Percentiles rank a stretch among this genome's conserved stretches.
Evolutionary conservation across 495 filamentous ascomycete species (phyloP).

Genomic region (Talaromyces ruber): DNA sequence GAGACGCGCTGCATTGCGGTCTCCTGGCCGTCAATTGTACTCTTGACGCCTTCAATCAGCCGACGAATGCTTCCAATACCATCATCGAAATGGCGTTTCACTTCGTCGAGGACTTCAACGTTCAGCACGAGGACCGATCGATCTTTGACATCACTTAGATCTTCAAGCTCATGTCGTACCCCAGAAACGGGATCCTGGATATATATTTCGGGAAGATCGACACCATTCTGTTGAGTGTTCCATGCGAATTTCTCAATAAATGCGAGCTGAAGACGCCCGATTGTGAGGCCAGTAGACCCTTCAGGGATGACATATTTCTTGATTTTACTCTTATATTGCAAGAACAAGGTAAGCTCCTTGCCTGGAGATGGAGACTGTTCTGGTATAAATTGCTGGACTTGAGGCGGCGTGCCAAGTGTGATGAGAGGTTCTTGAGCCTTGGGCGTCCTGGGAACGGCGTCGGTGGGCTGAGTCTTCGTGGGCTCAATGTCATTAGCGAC

Average conservation of each 20-base stretch:
- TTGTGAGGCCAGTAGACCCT: conserved; percentile 71
- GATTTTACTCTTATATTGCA: conserved; percentile 94
- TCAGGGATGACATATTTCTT: conserved; percentile 90
- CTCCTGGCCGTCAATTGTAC: conserved; percentile 71
- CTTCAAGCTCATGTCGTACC: conserved; percentile 90
- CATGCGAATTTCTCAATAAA: conserved; percentile 99
- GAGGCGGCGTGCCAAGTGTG: conserved; percentile 28
- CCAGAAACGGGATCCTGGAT: conserved; percentile 94
- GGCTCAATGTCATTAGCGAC: conserved; percentile 35
- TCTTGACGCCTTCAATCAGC: conserved; percentile 73
- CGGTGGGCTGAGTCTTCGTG: conserved; percentile 38
- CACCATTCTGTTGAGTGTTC: conserved; percentile 91
- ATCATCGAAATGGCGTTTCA: conserved; percentile 93
- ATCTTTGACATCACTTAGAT: conserved; percentile 91
- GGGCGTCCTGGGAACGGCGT: conserved; percentile 21
- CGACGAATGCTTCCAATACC: conserved; percentile 71
- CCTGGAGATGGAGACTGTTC: conserved; percentile 70
- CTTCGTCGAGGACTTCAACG: conserved; percentile 89
- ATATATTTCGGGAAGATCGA: conserved; percentile 92
- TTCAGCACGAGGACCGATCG: conserved; percentile 89
- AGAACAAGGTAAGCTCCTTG: conserved; percentile 89
- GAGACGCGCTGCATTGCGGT: conserved; percentile 77
- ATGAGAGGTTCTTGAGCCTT: conserved; percentile 19
- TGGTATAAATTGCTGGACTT: conserved; percentile 44
- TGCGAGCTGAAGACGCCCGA: conserved; percentile 84